Percentiles rank a stretch among this genome's conserved stretches.
Evolutionary conservation across 257 asterid species (phyloP).

Genomic region (Osmanthus fragrans): DNA sequence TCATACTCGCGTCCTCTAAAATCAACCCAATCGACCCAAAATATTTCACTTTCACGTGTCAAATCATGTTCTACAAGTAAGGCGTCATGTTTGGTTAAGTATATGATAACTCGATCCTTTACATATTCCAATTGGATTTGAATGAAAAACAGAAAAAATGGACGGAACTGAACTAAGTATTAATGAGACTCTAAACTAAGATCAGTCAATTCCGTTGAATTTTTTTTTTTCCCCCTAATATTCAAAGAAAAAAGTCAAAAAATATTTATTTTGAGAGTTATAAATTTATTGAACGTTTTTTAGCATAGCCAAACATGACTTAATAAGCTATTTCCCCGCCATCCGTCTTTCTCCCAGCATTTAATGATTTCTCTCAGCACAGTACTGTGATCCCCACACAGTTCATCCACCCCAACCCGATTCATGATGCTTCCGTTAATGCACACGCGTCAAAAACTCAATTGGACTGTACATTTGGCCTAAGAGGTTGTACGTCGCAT

Average conservation of each 20-base stretch:
- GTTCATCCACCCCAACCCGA: neutral
- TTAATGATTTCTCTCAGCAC: constrained; percentile 11
- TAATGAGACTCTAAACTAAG: too few species aligned
- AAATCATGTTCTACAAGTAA: too few species aligned
- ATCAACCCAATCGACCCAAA: neutral
- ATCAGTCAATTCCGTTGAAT: too few species aligned
- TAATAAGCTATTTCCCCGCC: constrained; percentile 19
- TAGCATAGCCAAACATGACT: neutral
- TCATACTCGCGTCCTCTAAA: neutral
- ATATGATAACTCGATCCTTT: too few species aligned
- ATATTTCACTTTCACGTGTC: too few species aligned
- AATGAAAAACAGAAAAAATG: too few species aligned
- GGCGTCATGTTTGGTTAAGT: too few species aligned
- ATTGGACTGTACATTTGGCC: neutral
- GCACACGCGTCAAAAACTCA: neutral
- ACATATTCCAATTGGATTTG: too few species aligned
- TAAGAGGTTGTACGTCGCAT: neutral
- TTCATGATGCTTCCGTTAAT: neutral
- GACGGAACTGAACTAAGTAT: too few species aligned
- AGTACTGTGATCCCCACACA: neutral
- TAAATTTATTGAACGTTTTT: neutral
- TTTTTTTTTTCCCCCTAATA: too few species aligned
- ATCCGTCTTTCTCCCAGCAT: constrained; percentile 25
- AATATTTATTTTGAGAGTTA: too few species aligned
- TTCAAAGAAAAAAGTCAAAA: too few species aligned